Percentiles rank a stretch among this genome's conserved stretches.
Conservation (phyloP, 169 alveolate genomes). For the Amoebophrya sp. region DNA sequence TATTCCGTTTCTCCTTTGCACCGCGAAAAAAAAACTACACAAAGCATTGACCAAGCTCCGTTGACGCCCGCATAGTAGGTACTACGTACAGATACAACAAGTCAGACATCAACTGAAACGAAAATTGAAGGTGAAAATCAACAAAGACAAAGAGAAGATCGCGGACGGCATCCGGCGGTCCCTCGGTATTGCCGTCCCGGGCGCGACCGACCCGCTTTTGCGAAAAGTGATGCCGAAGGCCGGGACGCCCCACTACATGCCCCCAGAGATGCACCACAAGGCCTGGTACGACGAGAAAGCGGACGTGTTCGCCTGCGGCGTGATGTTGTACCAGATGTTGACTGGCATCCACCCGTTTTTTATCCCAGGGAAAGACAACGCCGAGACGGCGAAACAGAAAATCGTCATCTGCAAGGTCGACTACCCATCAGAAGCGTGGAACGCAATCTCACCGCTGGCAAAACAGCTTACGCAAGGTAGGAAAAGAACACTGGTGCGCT, state of each 20-base stretch:
- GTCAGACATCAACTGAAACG: no score
- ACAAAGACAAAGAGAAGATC: background rate
- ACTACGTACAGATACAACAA: no score
- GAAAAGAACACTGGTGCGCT: no score
- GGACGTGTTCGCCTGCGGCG: background rate
- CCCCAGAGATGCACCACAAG: background rate
- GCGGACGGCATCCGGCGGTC: background rate
- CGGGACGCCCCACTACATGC: background rate
- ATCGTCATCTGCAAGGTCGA: background rate
- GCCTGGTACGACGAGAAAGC: background rate
- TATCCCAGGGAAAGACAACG: background rate
- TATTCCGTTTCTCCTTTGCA: no score
- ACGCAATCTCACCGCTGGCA: background rate
- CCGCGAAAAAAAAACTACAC: no score
- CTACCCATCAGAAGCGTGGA: background rate
- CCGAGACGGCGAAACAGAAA: background rate
- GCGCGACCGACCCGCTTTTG: background rate
- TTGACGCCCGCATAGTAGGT: no score
- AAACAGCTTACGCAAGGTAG: background rate
- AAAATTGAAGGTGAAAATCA: no score
- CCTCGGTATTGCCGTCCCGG: background rate
- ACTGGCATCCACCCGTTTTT: background rate
- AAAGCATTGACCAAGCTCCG: no score
- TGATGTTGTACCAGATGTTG: background rate
- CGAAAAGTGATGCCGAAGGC: conserved; percentile 9